phyloP scores from a whole-genome alignment of 441 rosid genomes.

The Eruca vesicaria region DNA sequence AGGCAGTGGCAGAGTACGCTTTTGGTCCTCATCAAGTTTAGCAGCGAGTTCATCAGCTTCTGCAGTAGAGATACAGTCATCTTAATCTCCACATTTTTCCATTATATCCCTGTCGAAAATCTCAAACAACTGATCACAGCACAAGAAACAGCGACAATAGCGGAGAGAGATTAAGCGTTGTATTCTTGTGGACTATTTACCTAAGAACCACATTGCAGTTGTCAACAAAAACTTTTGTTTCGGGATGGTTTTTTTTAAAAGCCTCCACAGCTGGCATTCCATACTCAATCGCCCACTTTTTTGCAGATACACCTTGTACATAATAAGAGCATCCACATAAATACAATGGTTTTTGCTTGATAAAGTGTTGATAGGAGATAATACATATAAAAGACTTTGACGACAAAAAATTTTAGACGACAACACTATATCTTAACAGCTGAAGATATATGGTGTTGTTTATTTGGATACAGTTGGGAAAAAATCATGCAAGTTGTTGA shows the following conservation, averaged over 20 bases:
- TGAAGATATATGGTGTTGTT: too few relatives aligned
- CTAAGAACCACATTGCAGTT: constrained; percentile 95
- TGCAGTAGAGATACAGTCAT: constrained; percentile 77
- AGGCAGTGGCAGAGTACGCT: constrained; percentile 63
- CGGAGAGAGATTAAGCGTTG: not conserved
- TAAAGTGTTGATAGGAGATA: not conserved
- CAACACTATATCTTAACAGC: too few relatives aligned
- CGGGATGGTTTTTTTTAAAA: constrained; percentile 78
- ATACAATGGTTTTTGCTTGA: constrained; percentile 5
- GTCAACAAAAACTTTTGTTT: constrained; percentile 61
- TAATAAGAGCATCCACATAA: constrained; percentile 16
- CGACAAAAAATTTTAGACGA: too few relatives aligned
- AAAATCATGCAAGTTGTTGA: not conserved
- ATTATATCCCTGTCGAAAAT: constrained; percentile 68
- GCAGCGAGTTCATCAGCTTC: constrained; percentile 77
- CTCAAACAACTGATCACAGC: constrained; percentile 3
- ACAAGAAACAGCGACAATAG: not conserved
- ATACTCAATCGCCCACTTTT: constrained; percentile 95
- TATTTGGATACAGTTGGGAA: too few relatives aligned
- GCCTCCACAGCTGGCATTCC: constrained; percentile 94
- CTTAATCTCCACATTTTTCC: constrained; percentile 71
- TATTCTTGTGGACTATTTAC: constrained; percentile 34
- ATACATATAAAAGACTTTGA: too few relatives aligned
- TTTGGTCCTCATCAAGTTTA: too few relatives aligned
- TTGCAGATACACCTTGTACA: constrained; percentile 58